These are phyloP conservation scores for Lactifluus hygrophoroides DNA, from an alignment of 768 basidiomycete species.

Conservation along the genomic window DNA sequence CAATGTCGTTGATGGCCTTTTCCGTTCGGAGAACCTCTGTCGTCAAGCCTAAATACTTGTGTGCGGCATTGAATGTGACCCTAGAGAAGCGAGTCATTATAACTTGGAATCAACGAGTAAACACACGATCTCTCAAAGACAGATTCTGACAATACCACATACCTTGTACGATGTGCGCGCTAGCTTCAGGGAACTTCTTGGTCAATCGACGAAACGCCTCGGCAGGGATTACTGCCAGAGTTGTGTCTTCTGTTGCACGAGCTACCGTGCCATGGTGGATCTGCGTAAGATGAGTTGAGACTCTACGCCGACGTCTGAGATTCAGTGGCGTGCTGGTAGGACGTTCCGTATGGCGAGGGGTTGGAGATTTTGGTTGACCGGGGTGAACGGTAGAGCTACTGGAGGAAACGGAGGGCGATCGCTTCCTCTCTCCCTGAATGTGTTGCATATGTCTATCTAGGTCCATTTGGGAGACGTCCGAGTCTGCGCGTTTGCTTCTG, in stretches of 20 bases:
- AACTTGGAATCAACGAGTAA: conserved; percentile 34
- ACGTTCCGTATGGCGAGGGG: conserved; percentile 11
- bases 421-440: conserved; percentile 27
- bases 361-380: conserved; percentile 26
- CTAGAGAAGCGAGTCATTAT: conserved; percentile 94
- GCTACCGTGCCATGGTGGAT: conserved; percentile 72
- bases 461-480: conserved; percentile 57
- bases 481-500: conserved; percentile 37
- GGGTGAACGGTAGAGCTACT: conserved; percentile 62
- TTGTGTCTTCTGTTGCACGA: conserved; percentile 90
- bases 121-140: neutral
- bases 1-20: conserved; percentile 94
- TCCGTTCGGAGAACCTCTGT: conserved; percentile 93
- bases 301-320: neutral
- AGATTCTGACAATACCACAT: conserved; percentile 3
- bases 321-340: conserved; percentile 12
- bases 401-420: conserved; percentile 57
- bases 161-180: conserved; percentile 95
- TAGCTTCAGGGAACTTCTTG: conserved; percentile 94
- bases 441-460: conserved; percentile 29
- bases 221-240: conserved; percentile 96
- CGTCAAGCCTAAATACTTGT: conserved; percentile 91
- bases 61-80: conserved; percentile 96
- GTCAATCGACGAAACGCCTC: conserved; percentile 92
- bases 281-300: conserved; percentile 23